Evolutionary conservation across 352 stramenopile genomes (phyloP).

Genomic region (Phytophthora boehmeriae): DNA sequence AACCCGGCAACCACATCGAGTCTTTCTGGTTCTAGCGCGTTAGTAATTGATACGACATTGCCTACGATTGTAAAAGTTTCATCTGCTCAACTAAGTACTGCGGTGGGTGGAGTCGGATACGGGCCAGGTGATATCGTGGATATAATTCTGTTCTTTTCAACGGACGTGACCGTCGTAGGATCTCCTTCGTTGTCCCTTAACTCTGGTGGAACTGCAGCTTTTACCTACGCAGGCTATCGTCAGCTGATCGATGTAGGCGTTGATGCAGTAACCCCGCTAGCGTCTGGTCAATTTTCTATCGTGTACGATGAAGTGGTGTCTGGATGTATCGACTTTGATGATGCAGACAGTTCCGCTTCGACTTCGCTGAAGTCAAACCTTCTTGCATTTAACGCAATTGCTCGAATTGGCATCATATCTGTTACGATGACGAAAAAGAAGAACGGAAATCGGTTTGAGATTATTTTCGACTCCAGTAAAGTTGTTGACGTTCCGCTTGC

Average conservation of each 20-base stretch:
- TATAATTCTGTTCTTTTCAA: conserved; percentile 68
- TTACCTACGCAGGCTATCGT: conserved; percentile 58
- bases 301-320: conserved; percentile 46
- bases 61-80: conserved; percentile 52
- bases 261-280: conserved; percentile 50
- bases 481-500: conserved; percentile 47
- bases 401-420: conserved; percentile 57
- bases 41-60: conserved; percentile 49
- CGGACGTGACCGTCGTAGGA: conserved; percentile 53
- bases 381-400: conserved; percentile 45
- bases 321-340: conserved; percentile 57
- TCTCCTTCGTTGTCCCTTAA: conserved; percentile 53
- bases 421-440: conserved; percentile 48
- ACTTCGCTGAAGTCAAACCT: conserved; percentile 57
- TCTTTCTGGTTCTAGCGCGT: conserved; percentile 29
- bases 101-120: conserved; percentile 43
- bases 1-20: conserved; percentile 24
- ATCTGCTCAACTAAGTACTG: conserved; percentile 44
- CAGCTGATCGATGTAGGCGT: conserved; percentile 77
- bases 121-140: conserved; percentile 74
- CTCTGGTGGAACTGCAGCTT: conserved; percentile 48
- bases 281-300: conserved; percentile 68
- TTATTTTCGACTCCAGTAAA: conserved; percentile 58
- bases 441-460: conserved; percentile 62
- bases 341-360: conserved; percentile 38